Conservation (phyloP, 352 stramenopile species). For the Globisporangium middletonii region DNA sequence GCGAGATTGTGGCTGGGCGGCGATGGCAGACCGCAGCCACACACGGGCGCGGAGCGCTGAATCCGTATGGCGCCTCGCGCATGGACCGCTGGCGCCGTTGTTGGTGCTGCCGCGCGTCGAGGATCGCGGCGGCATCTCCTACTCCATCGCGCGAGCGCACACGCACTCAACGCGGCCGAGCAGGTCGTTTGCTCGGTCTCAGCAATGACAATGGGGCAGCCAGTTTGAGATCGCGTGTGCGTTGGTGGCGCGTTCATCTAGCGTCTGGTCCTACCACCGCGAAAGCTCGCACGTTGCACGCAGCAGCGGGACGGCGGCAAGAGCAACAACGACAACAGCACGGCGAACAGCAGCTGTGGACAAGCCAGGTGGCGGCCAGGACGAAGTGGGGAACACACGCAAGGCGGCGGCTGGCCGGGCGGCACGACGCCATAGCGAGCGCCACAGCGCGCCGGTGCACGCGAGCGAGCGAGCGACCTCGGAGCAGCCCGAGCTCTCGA, state of each 20-base stretch:
- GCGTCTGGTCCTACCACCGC: background rate
- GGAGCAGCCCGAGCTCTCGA: background rate
- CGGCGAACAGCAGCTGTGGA: constrained; percentile 1
- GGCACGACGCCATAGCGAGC: too few species aligned
- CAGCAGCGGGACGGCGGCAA: background rate
- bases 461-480: background rate
- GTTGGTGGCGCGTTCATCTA: background rate
- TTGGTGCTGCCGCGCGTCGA: background rate
- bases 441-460: too few species aligned
- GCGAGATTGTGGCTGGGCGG: too few species aligned
- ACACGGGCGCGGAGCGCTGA: too few species aligned
- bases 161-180: background rate
- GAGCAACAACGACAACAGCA: background rate
- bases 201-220: background rate
- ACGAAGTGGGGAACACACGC: constrained; percentile 13
- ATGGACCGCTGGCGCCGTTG: background rate
- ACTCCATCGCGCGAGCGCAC: background rate
- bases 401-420: background rate
- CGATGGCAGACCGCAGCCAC: too few species aligned
- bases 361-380: constrained; percentile 3
- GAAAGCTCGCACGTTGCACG: background rate
- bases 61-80: too few species aligned
- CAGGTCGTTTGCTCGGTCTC: too few species aligned
- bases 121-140: background rate
- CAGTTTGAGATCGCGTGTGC: background rate